phyloP scores from a whole-genome alignment of 139 green algal species.

The Chlamydomonas applanata region DNA sequence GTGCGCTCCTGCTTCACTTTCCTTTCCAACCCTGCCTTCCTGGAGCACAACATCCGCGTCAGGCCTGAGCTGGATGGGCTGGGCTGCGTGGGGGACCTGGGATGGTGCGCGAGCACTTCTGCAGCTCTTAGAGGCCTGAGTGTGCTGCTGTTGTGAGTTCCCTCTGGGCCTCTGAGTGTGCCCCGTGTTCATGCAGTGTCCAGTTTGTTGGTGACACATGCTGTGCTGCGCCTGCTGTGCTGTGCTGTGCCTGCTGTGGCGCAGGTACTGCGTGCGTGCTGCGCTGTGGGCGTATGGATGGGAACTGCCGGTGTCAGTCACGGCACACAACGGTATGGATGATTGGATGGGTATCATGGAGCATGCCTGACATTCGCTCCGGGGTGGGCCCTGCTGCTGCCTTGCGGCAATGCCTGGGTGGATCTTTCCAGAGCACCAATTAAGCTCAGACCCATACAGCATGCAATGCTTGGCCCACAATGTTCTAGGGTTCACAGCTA shows the following conservation, averaged over 20 bases:
- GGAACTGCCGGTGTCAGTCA: conserved; percentile 9
- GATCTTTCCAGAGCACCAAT: too few species aligned
- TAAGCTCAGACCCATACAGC: too few species aligned
- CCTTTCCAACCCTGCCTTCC: neutral
- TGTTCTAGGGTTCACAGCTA: too few species aligned
- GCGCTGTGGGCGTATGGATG: conserved; percentile 17
- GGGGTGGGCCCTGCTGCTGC: too few species aligned
- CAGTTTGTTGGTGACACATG: too few species aligned
- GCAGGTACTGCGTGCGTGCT: conserved; percentile 20
- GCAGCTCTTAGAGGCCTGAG: neutral
- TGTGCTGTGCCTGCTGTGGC: too few species aligned
- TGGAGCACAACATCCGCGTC: conserved; percentile 3
- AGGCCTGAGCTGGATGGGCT: conserved; percentile 1
- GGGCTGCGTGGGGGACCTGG: conserved; percentile 21
- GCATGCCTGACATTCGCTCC: too few species aligned
- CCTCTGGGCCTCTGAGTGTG: neutral
- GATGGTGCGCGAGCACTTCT: conserved; percentile 5
- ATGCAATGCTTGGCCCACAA: too few species aligned
- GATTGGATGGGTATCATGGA: too few species aligned
- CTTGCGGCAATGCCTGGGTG: too few species aligned
- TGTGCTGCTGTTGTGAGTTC: neutral
- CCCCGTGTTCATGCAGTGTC: too few species aligned
- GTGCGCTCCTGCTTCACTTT: conserved; percentile 16
- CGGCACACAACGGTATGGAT: conserved; percentile 13
- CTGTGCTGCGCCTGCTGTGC: too few species aligned